Base-by-base conservation (phyloP, 1,284 basidiomycete species). In the Malassezia cuniculi region DNA sequence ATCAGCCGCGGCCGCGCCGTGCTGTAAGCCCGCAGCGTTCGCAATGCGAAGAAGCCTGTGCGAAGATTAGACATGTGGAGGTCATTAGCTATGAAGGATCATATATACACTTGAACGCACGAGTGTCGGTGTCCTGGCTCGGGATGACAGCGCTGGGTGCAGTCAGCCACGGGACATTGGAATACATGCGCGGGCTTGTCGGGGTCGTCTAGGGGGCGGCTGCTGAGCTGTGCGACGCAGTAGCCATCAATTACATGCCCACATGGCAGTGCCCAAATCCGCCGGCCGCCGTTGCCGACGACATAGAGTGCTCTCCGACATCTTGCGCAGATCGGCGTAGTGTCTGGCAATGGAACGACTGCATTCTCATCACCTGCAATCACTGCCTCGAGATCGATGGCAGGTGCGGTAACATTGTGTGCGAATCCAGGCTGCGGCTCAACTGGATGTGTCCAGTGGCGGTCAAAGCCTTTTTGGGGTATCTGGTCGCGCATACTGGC, bases 211-310 rank as follows among this genome's bases (percentile, higher is more conserved):
- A 19, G 9, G 7, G 26, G 8, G n/a, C 46, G 26, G 9, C 46
- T 43, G 26, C 56, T 57, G 5, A 61, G 27, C n/a, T 41, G 34
- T 7, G 54, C 32, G 2, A 61, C 34, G 36, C 60, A 63, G 4
- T 50, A 45, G 2, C 60, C 60, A 25, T 63, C 60, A 9, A 63
- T 48, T 17, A 59, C 54, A 34, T 63, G 60, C 0, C 60, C 60
- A 25, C 60, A 63, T 0, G 57, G 57, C 18, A 63, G 28, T 4
- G 47, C 54, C 55, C 55, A 63, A 2, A 63, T 42, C 20, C 56
- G 45, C 22, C 46, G 24, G n/a, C 55, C 49, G 22, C 48, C 54
- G 1, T 34, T 39, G 1, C 52, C 60, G 9, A 55, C 50, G 1
- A 56, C 50, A 10, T 57, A 42, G 4, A 63, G 39, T 2, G 57